Base-by-base conservation (phyloP, 805 yeast genomes). In the Metschnikowia gruessii region DNA sequence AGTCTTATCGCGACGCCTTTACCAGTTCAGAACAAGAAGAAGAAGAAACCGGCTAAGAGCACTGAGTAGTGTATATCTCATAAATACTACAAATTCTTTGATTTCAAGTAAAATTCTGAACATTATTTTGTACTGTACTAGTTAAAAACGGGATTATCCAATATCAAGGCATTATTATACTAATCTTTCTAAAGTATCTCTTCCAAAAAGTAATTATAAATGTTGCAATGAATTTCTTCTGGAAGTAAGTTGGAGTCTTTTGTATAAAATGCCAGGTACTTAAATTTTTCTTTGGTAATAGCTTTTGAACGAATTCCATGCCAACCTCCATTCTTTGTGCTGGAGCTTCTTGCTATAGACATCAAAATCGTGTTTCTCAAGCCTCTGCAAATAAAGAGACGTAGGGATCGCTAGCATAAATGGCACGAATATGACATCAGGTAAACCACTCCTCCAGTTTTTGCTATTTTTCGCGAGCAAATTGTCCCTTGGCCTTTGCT, bases 341-440 rank as follows among this genome's bases (percentile, higher is more conserved):
- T 66, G 65, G 38, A 81, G 61, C 36, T 65, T 69, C 13, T 70
- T 69, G 54, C 62, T 61, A 40, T 77, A 65, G 4, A 86, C 52
- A 59, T 87, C 87, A 59, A 87, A 87, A 60, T 85, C 86, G 49
- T 65, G 56, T 50, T 72, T 75, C 58, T 88, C 85, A 42, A 87
- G 69, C 47, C 72, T 72, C 47, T 76, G 76, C 52, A 87, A 69
- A 57, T 81, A 88, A 33, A 85, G 72, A 15, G 76, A 63, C 0
- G 85, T 74, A 0, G 95, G 95, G 3, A 85, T 69, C 0, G 83
- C 77, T 16, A 74, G 66, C 87, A 87, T 77, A 49, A 79, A 75
- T 2, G 95, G 92, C 2, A 83, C 74, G 54, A 76, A 82, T 21
- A 85, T 52, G 22, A 82, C 83, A 57, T 85, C 91, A 0, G 87